Conservation (phyloP, 805 yeast species). For the Saccharomyces eubayanus region DNA sequence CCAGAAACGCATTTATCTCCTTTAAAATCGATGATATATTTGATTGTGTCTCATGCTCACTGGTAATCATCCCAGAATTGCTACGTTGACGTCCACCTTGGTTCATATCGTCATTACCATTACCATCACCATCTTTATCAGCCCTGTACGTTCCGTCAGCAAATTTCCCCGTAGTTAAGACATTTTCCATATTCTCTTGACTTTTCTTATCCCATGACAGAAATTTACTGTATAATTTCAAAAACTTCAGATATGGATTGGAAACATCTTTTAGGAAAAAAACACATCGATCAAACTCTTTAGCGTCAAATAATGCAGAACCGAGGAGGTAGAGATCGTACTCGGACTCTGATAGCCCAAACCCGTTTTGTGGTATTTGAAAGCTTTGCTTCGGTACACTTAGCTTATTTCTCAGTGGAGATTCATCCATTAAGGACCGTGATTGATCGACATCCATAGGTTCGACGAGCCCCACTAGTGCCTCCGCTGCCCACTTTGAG, state of each 20-base stretch:
- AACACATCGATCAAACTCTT: slow-evolving; percentile 78
- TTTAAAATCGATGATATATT: slow-evolving; percentile 33
- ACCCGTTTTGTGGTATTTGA: slow-evolving; percentile 1
- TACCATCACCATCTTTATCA: slow-evolving; percentile 3
- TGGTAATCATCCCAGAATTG: slow-evolving; percentile 16
- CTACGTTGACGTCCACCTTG: not conserved
- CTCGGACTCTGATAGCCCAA: slow-evolving; percentile 30
- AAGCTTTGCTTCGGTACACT: not conserved
- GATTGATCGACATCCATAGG: slow-evolving; percentile 7
- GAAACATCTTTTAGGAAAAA: slow-evolving; percentile 44
- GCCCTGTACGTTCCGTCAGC: slow-evolving; percentile 6
- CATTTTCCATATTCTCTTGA: slow-evolving; percentile 65
- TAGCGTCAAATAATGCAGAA: slow-evolving; percentile 64
- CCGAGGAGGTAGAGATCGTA: slow-evolving; percentile 50
- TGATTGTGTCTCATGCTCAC: slow-evolving; percentile 6
- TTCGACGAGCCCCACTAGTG: slow-evolving; percentile 49
- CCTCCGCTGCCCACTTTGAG: slow-evolving; percentile 82
- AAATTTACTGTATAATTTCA: slow-evolving; percentile 59
- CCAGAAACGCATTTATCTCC: slow-evolving; percentile 31
- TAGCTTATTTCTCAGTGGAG: slow-evolving; percentile 15
- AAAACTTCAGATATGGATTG: slow-evolving; percentile 44
- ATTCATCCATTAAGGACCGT: slow-evolving; percentile 8
- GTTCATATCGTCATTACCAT: slow-evolving; percentile 4
- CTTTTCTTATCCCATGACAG: slow-evolving; percentile 70
- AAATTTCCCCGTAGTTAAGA: slow-evolving; percentile 36